Conservation (phyloP, 371 early-diverging fungal genomes). For the Syncephalastrum monosporum region DNA sequence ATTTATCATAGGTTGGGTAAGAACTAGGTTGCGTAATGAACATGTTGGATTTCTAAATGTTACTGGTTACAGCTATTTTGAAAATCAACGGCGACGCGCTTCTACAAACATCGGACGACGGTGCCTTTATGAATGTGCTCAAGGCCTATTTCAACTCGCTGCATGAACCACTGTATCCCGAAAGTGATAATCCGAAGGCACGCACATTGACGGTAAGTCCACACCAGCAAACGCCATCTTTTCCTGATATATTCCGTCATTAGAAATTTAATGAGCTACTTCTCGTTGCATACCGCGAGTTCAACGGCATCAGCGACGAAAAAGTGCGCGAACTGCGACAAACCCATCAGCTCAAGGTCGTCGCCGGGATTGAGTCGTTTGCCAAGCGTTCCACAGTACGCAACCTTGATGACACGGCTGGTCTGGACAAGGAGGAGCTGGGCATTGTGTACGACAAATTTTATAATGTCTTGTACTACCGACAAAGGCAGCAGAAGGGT, state of each 20-base stretch:
- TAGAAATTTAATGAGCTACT: constrained; percentile 88
- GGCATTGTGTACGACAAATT: constrained; percentile 88
- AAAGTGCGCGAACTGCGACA: constrained; percentile 80
- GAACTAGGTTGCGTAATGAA: too few species aligned
- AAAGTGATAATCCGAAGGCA: constrained; percentile 45
- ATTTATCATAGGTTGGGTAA: too few species aligned
- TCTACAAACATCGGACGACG: constrained; percentile 85
- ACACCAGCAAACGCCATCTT: background rate
- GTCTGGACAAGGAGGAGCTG: constrained; percentile 85
- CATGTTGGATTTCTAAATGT: background rate
- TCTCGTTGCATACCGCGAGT: constrained; percentile 89
- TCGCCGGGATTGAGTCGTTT: constrained; percentile 93
- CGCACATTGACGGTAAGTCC: constrained; percentile 53
- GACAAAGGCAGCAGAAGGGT: constrained; percentile 31
- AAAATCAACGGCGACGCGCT: constrained; percentile 91
- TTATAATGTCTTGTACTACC: constrained; percentile 81
- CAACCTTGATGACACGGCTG: constrained; percentile 69
- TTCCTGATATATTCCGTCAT: background rate
- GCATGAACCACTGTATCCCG: constrained; percentile 64
- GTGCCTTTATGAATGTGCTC: constrained; percentile 81
- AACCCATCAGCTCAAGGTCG: constrained; percentile 87
- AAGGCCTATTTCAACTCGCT: constrained; percentile 74
- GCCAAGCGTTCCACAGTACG: constrained; percentile 88
- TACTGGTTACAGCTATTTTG: constrained; percentile 66
- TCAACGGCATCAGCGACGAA: constrained; percentile 78